Evolutionary conservation across 116 monocot species (phyloP), one percentile per base, ranked within the genome.

Genomic region (Zostera marina): DNA sequence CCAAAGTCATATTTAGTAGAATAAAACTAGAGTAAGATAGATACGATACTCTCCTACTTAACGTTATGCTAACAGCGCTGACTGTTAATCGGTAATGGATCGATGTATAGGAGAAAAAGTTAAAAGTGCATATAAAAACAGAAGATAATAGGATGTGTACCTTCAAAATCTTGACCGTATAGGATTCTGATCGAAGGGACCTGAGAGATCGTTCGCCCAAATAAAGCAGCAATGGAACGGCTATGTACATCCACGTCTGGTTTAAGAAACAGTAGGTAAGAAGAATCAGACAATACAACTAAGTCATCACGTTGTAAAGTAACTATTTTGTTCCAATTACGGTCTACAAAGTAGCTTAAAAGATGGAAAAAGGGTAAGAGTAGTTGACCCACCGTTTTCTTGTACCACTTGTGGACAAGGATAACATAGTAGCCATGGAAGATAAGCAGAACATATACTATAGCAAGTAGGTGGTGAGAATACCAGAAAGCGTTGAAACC

Each of bases 401-500:
- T 57, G 53, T 82, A 82, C 85, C 82, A 82, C 0, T 63, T 42
- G 75, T 75, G 82, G 13, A 82, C 82, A 15, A 91, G 76, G 66
- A 66, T 79, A 59, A 91, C 43, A 71, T 75, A 85, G 71, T 77
- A 75, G 32, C 85, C 77, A 46, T 91, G 91, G 59, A 80, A 54
- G 43, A 91, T 41, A 13, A 91, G 91, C 45, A 91, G 63, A 2
- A 61, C 74, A 68, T 85, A 91, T 43, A 82, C 91, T 54, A 85
- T 46, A 12, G 65, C 85, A 16, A 91, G 74, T n/a, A 91, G 77
- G 59, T 91, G 91, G 61, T 91, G 90, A 16, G 90, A 90, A 67
- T 90, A 90, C 90, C 90, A 90, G 63, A 90, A 90, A 17, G 89
- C 73, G 59, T 85, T 91, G 85, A 91, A 91, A 4, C 91, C 91